Evolutionary conservation across 106 monocot species (phyloP), one percentile per base, ranked within the genome.

Genomic region (Dioscorea dumetorum): DNA sequence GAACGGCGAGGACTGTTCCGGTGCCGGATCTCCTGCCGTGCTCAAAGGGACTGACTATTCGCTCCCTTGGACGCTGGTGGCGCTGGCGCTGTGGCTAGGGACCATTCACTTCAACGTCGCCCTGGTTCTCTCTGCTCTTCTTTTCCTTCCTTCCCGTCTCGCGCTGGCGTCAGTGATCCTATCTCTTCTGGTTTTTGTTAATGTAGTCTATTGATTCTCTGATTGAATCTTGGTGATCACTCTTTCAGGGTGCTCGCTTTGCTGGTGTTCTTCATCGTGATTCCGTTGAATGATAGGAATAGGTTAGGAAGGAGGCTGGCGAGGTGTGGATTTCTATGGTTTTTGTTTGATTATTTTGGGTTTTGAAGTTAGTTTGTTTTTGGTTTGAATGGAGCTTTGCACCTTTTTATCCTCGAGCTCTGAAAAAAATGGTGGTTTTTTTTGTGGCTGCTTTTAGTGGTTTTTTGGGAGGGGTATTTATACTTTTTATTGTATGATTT

Each of bases 11-110:
- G 41, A 41, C 5, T 0, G 41, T 41, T 8, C 41, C 41, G 41
- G 41, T 5, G 24, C 24, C 24, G 60, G 54, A 56, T 16, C 54
- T 16, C 54, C 24, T 4, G 60, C 60, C 1, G 79, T 74, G 18
- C 74, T 78, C 70, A 31, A n/a, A 12, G 72, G 80, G 48, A 80
- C 66, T 24, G 79, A 70, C 16, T 76, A 73, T 50, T 73, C 84
- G 16, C 50, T 66, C 34, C 20, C 74, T 33, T 62, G 53, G 48
- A 77, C 84, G 63, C 69, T 59, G 33, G 58, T 79, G 9, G 88
- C 88, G 51, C 79, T 88, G 58, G 63, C 58, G 56, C 50, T 88
- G 41, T 85, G 84, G 81, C 67, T 88, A 9, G 88, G 88, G 24
- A 64, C 79, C 64, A 79, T 88, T 58, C 88, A 88, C 76, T 67